Conservation (phyloP, 257 asterid species). For the Solanum bulbocastanum region DNA sequence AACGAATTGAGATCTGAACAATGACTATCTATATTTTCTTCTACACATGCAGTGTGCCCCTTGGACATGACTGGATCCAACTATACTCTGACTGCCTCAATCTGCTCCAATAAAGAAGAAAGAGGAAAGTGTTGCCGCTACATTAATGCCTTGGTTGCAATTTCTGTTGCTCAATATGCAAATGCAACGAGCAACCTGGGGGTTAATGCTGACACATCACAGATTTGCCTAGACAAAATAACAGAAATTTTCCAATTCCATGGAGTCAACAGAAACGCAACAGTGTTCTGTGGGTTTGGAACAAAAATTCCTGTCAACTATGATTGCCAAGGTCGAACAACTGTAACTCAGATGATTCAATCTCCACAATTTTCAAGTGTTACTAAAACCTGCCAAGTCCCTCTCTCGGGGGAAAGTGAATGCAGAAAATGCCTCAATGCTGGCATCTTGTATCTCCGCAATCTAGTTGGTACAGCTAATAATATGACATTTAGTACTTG, state of each 20-base stretch:
- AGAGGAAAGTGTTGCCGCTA: slow-evolving; percentile 83
- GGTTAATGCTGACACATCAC: slow-evolving; percentile 42
- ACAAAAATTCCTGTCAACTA: slow-evolving; percentile 73
- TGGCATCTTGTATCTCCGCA: slow-evolving; percentile 66
- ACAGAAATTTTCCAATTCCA: slow-evolving; percentile 55
- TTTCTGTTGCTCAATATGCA: slow-evolving; percentile 75
- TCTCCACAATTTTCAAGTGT: slow-evolving; percentile 62
- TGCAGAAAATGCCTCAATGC: slow-evolving; percentile 83
- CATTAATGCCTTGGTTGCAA: slow-evolving; percentile 71
- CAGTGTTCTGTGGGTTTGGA: slow-evolving; percentile 74
- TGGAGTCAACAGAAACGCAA: slow-evolving; percentile 61
- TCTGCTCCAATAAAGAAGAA: slow-evolving; percentile 58
- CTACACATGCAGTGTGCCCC: slow-evolving; percentile 68
- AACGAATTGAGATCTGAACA: not conserved
- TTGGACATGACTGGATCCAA: slow-evolving; percentile 66
- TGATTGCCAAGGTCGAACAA: slow-evolving; percentile 71
- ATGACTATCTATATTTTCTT: not conserved
- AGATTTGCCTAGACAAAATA: slow-evolving; percentile 47
- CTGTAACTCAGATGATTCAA: slow-evolving; percentile 59
- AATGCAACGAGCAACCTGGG: slow-evolving; percentile 59
- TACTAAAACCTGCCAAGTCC: slow-evolving; percentile 45
- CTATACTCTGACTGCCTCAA: slow-evolving; percentile 65
- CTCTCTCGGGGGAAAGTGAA: slow-evolving; percentile 32
- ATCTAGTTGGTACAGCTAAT: slow-evolving; percentile 57
- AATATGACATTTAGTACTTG: slow-evolving; percentile 83